Evolutionary conservation across 306 rosid genomes (phyloP).

Genomic region (Calophaca sinica): DNA sequence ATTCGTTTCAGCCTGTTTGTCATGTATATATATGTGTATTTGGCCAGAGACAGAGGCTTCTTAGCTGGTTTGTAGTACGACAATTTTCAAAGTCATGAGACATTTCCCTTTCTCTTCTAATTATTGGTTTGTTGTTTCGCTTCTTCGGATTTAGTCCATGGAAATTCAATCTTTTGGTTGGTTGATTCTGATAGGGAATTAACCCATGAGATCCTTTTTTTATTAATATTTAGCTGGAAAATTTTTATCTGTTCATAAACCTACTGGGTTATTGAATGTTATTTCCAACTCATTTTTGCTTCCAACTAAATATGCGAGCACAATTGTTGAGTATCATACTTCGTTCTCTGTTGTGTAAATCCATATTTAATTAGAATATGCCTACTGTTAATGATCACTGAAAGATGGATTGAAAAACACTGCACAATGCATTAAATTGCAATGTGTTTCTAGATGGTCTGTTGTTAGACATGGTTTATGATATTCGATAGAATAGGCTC

Average conservation of each 20-base stretch:
- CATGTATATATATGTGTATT: conserved; percentile 75
- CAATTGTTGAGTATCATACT: not conserved
- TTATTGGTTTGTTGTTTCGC: conserved; percentile 43
- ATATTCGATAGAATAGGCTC: not conserved
- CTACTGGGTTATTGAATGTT: conserved; percentile 14
- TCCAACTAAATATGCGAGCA: conserved; percentile 2
- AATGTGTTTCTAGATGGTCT: not conserved
- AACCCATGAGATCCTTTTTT: conserved; percentile 20
- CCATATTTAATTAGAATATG: not conserved
- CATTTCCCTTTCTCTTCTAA: conserved; percentile 48
- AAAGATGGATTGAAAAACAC: conserved; percentile 11
- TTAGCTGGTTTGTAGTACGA: conserved; percentile 69
- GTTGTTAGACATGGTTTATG: not conserved
- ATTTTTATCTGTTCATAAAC: conserved; percentile 20
- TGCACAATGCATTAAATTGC: conserved; percentile 12
- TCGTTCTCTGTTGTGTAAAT: not conserved
- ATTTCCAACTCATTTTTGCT: not conserved
- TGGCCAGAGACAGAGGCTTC: conserved; percentile 67
- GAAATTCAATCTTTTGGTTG: conserved; percentile 48
- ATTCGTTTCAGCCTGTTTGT: conserved; percentile 57
- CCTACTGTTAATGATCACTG: not conserved
- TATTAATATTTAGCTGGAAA: conserved; percentile 3
- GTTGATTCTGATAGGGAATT: conserved; percentile 33
- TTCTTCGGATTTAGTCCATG: conserved; percentile 45
- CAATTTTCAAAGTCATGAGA: conserved; percentile 53